Base-by-base conservation (phyloP, 495 filamentous ascomycete species). In the Friedmanniomyces simplex region DNA sequence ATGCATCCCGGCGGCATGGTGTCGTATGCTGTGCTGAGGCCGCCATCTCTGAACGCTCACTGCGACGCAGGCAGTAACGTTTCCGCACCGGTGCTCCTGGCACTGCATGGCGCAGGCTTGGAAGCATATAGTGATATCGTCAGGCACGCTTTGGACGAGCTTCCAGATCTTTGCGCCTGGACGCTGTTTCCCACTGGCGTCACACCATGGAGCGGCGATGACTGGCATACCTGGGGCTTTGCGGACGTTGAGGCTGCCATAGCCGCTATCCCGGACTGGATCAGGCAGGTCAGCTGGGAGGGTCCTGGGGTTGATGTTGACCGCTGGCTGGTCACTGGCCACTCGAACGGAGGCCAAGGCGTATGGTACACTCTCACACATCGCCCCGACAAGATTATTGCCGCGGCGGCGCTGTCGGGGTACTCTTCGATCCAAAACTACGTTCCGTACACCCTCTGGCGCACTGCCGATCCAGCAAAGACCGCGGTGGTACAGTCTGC, bases 191-290 rank as follows among this genome's bases (percentile, higher is more conserved):
- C 81, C 20, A 78, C 72, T 10, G 81, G 81, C 36, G 76, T 78
- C 20, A 83, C 80, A 22, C 68, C 79, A 18, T 84, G 81, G 81
- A 79, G 77, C 62, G 75, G 77, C 37, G 80, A 83, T 66, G 81
- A 84, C 63, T 83, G 81, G 81, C 81, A 78, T 77, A 69, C 62
- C 5, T 84, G 81, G 79, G 81, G 80, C 0, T 74, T 76, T 61
- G 69, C 76, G 21, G 81, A 83, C 68, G 72, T 77, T 14, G 74
- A 81, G 66, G 78, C 76, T 52, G 75, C 77, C 11, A 67, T 82
- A 10, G 59, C 64, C 22, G 72, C 73, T 22, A 73, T 84, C 52
- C 69, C 73, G 10, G 32, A 64, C 39, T 82, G 81, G 81, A 77
- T 81, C 30, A 46, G 71, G 42, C 58, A 63, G 20, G 62, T 73